Evolutionary conservation across 1,139 yeast species (phyloP), one percentile per base, ranked within the genome.

Genomic region (Taphrina deformans): DNA sequence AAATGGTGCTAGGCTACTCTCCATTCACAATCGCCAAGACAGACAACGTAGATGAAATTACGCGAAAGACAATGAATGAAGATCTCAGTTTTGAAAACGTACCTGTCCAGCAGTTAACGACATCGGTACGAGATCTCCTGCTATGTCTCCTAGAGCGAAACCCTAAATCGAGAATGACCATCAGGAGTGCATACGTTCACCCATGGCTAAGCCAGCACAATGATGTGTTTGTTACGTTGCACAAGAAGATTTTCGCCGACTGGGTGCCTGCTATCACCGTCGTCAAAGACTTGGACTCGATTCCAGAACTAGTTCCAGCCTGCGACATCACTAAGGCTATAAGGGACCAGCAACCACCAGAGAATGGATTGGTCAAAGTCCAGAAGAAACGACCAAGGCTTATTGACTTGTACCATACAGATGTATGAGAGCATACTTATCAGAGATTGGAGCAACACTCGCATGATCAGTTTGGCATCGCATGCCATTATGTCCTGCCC

Each of bases 201-300:
- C 69, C 71, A 0, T 84, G 88, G 87, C 77, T 85, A 18, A 69
- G 71, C 16, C 74, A 75, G 41, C 81, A 80, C 65, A 52, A 64
- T 3, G 63, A 71, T 16, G 62, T 62, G 67, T 67, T 76, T 26
- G 69, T 71, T 12, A 67, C 60, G 44, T 68, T 73, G 23, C 74
- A 75, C 61, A 51, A 64, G 29, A 21, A 58, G 29, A 33, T 48
- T 51, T 14, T 18, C 9, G 27, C 41, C n/a, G 14, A 29, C n/a
- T 33, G 41, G 40, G 16, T 2, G 41, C 27, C 14, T 7, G 31
- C n/a, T 6, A n/a, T 21, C 46, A 38, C 58, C 9, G 21, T 38
- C 6, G 33, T 53, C 27, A 53, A 38, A 38, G 35, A 21, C 2
- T 18, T 53, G 31, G 58, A 53, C 38, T 18, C 23, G 31, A 38